Conservation (phyloP, 2,329 filamentous ascomycete genomes). For the Alternaria consortialis region DNA sequence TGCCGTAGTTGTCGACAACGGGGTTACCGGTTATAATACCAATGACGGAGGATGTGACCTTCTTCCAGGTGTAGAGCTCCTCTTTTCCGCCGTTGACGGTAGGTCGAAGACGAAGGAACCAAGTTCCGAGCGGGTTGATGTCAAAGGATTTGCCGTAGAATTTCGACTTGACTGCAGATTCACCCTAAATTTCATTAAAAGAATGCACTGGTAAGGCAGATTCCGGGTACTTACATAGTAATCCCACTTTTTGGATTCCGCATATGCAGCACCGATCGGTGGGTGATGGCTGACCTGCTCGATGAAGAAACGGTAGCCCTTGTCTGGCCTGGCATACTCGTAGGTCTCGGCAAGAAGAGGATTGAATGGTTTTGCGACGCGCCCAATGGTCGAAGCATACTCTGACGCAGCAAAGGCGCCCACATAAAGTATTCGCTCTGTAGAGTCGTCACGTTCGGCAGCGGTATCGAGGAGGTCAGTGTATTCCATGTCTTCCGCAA, state of each 20-base stretch:
- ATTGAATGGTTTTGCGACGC: conserved; percentile 98
- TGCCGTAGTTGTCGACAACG: conserved; percentile 95
- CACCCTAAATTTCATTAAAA: conserved; percentile 66
- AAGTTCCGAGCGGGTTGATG: conserved; percentile 93
- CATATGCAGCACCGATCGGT: conserved; percentile 90
- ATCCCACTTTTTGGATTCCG: conserved; percentile 92
- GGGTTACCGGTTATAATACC: conserved; percentile 98
- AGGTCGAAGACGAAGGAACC: conserved; percentile 89
- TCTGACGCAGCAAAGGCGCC: conserved; percentile 95
- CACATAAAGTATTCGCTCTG: conserved; percentile 92
- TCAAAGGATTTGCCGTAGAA: conserved; percentile 99
- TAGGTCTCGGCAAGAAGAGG: conserved; percentile 95
- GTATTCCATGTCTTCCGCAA: conserved; percentile 98
- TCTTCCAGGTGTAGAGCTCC: conserved; percentile 98
- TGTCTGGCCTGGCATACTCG: conserved; percentile 94
- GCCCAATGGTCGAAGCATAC: conserved; percentile 95
- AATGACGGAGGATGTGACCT: conserved; percentile 96
- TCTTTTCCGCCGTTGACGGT: conserved; percentile 70
- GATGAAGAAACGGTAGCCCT: conserved; percentile 97
- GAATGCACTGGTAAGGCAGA: neutral
- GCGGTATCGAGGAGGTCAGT: conserved; percentile 90
- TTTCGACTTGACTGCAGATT: conserved; percentile 93
- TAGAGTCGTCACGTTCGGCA: conserved; percentile 83
- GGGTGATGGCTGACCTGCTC: conserved; percentile 99
- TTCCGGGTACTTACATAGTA: conserved; percentile 71